Base-by-base conservation (phyloP, 345 rosid genomes). In the Alliaria petiolata region DNA sequence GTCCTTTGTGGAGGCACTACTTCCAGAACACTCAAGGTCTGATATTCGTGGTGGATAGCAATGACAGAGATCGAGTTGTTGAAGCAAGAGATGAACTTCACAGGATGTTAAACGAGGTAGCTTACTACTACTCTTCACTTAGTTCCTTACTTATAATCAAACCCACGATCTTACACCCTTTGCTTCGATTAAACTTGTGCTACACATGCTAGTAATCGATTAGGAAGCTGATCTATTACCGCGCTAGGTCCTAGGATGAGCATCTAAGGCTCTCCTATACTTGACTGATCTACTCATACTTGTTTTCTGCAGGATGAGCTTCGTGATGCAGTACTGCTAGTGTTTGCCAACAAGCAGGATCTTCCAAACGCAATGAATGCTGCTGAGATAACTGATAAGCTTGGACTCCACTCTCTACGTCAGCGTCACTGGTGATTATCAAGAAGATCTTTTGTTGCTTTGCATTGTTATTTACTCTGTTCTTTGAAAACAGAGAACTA, bases 331-430 rank as follows among this genome's bases (percentile, higher is more conserved):
- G 97, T 91, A 9, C 75, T 91, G 81, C 90, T 91, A 68, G 97
- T 91, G 61, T 87, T 91, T 74, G 95, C 97, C 9, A 91, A 91
- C 91, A 91, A 91, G 46, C 92, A 88, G 66, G 97, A 91, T 84
- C 95, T 91, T 81, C 97, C 97, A 19, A 91, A 91, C 58, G 97
- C 97, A 67, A 90, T 90, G 97, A 90, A 90, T 75, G 95, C 90
- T 26, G 90, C 90, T 20, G 90, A 85, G 74, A 85, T 85, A 59
- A 85, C 90, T 28, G 87, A 85, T 65, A 85, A 85, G 83, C 87
- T 84, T 59, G 87, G 90, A 51, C 84, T 85, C n/a, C 86, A 82
- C 69, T 83, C 89, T 42, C 85, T 85, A 64, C 83, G 87, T 0
- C 86, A 86, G 90, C 76, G 97, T 85, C 65, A 91, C 85, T 64